Evolutionary conservation across 164 flowering plant genomes (phyloP), one percentile per base, ranked within the genome.

Genomic region (Annona squamosa): DNA sequence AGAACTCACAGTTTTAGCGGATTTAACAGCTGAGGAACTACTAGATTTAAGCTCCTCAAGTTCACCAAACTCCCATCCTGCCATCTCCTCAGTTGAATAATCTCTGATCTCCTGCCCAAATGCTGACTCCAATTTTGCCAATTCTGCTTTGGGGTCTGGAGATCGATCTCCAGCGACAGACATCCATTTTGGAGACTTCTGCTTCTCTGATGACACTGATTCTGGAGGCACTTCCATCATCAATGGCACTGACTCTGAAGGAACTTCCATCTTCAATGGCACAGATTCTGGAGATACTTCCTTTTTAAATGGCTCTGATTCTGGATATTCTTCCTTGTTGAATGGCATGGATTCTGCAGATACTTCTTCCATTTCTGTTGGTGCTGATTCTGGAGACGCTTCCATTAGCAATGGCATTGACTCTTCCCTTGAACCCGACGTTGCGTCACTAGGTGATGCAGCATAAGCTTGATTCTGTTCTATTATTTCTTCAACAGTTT

Each of bases 11-110:
- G 17, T n/a, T 72, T 64, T 10, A 37, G 73, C 59, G 71, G 84
- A 86, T 79, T 84, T 87, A 72, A 65, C 80, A 18, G 76, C 64
- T 46, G 79, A 73, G 41, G 88, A 71, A 52, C 84, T 85, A 52
- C 87, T 85, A 4, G 89, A 73, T 79, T 74, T 78, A 67, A 91
- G 70, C 76, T 85, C 82, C 80, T 95, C 98, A 9, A 93, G 97
- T 76, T 91, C 99, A 79, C 93, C 99, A 75, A 95, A 91, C 71
- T 91, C 99, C 99, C 99, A 96, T 56, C 78, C 97, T 61, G 90
- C 87, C 62, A 91, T 87, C 75, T 93, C 99, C 45, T 91, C 95
- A 17, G 85, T 46, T 0, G 97, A 81, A 78, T 93, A 91, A 75
- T 90, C 91, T 59, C 47, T 81, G 75, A 81, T 80, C 48, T 85